These are phyloP conservation scores for Hypoxylon lienhwacheense DNA, from an alignment of 495 filamentous ascomycete species.

Conservation along the genomic window DNA sequence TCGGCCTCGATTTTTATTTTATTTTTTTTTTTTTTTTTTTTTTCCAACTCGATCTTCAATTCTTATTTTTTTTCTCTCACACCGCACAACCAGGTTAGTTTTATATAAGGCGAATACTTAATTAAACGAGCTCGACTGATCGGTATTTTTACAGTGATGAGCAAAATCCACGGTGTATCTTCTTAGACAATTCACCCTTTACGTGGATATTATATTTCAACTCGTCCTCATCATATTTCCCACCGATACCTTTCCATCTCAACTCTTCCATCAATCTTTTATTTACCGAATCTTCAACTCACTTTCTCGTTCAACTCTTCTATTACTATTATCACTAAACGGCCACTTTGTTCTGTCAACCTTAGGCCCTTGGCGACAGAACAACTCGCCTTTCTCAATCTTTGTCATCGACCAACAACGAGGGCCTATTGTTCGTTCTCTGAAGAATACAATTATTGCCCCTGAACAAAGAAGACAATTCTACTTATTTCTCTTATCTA, in stretches of 20 bases:
- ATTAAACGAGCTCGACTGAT: no score
- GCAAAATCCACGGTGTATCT: no score
- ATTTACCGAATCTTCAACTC: background rate
- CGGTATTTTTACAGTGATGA: no score
- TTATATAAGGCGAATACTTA: background rate
- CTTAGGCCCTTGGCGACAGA: background rate
- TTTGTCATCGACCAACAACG: conserved; percentile 26
- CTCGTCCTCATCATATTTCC: background rate
- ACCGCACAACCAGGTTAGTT: no score
- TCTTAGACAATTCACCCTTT: no score
- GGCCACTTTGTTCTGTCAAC: conserved; percentile 20
- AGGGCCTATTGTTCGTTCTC: conserved; percentile 20
- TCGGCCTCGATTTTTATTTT: no score
- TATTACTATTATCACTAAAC: background rate
- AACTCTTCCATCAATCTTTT: no score
- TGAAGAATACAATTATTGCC: conserved; percentile 4
- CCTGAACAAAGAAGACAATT: conserved; percentile 31
- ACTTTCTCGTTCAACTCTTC: conserved; percentile 6
- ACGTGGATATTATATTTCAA: conserved; percentile 5
- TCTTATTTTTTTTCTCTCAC: no score
- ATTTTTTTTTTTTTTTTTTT: no score
- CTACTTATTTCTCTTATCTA: conserved; percentile 22
- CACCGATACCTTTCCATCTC: no score
- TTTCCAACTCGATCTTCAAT: no score
- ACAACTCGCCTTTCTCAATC: conserved; percentile 8